A percentile compares a stretch with the other conserved stretches of the same genome.
These are phyloP conservation scores for Kwoniella botswanensis DNA, from an alignment of 768 basidiomycete species.

Conservation along the genomic window DNA sequence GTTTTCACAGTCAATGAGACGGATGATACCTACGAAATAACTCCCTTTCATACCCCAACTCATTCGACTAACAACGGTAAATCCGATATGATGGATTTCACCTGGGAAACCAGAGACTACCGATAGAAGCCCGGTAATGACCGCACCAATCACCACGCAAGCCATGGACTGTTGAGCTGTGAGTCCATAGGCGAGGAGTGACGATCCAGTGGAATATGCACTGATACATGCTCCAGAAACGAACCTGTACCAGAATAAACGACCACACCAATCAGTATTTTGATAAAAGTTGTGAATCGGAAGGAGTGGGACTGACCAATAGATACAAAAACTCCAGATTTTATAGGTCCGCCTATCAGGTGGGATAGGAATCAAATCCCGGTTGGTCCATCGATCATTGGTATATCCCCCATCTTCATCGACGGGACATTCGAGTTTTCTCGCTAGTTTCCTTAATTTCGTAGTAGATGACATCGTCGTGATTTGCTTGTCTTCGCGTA, in stretches of 20 bases:
- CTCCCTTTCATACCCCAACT: constrained; percentile 39
- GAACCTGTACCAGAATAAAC: constrained; percentile 2
- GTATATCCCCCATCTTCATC: constrained; percentile 31
- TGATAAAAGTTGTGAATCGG: no score
- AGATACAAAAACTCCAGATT: constrained; percentile 31
- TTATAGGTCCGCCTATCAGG: constrained; percentile 38
- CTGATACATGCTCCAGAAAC: constrained; percentile 27
- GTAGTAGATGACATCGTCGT: constrained; percentile 4
- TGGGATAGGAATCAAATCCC: constrained; percentile 47
- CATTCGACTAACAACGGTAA: constrained; percentile 31
- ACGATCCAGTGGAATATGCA: constrained; percentile 34
- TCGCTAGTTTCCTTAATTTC: constrained; percentile 16
- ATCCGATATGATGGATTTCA: constrained; percentile 38
- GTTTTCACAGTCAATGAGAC: neutral
- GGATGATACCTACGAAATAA: constrained; percentile 26
- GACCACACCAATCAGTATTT: neutral
- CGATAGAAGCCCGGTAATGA: constrained; percentile 35
- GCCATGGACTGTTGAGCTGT: constrained; percentile 34
- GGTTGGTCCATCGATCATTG: constrained; percentile 38
- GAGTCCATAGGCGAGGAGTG: constrained; percentile 36
- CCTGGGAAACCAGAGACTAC: constrained; percentile 34
- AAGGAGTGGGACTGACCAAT: constrained; percentile 1
- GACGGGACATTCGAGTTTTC: constrained; percentile 29
- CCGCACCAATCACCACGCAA: constrained; percentile 28
- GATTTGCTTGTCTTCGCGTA: neutral